These are phyloP conservation scores for Pterulicium gracile DNA, from an alignment of 1,284 basidiomycete genomes.

Conservation along the genomic window DNA sequence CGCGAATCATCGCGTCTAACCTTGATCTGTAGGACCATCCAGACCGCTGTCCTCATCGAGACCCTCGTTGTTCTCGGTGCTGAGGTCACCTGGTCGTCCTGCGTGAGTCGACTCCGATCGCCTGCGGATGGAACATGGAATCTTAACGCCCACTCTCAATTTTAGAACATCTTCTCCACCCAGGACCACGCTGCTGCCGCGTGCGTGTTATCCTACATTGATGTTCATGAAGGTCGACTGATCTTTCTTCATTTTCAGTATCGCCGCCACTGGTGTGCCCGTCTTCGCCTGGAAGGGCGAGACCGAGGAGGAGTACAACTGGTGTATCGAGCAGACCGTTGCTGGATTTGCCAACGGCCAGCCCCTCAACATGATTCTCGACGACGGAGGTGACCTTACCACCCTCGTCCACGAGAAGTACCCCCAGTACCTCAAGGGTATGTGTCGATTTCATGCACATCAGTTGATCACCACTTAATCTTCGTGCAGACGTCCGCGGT, in stretches of 20 bases:
- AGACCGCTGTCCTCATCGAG: constrained; percentile 95
- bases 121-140: constrained; percentile 3
- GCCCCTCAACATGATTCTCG: constrained; percentile 97
- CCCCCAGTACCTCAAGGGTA: constrained; percentile 77
- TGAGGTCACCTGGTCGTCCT: constrained; percentile 98
- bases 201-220: constrained; percentile 34
- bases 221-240: constrained; percentile 1
- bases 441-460: constrained; percentile 10
- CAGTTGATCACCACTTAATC: too few relatives aligned
- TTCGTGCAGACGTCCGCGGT: constrained; percentile 66
- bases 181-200: constrained; percentile 98
- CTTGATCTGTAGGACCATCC: constrained; percentile 66
- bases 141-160: constrained; percentile 9
- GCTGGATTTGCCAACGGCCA: constrained; percentile 72
- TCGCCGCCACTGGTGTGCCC: constrained; percentile 96
- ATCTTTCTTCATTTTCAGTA: constrained; percentile 32
- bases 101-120: constrained; percentile 40
- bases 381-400: constrained; percentile 98
- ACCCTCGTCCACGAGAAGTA: constrained; percentile 93
- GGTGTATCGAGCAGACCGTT: constrained; percentile 97
- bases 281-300: constrained; percentile 99
- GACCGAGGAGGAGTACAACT: constrained; percentile 97
- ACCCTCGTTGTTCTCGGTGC: constrained; percentile 92
- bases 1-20: constrained; percentile 4
- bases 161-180: constrained; percentile 97